These are phyloP conservation scores for Aspergillus indologenus DNA, from an alignment of 495 filamentous ascomycete species.

Conservation along the genomic window DNA sequence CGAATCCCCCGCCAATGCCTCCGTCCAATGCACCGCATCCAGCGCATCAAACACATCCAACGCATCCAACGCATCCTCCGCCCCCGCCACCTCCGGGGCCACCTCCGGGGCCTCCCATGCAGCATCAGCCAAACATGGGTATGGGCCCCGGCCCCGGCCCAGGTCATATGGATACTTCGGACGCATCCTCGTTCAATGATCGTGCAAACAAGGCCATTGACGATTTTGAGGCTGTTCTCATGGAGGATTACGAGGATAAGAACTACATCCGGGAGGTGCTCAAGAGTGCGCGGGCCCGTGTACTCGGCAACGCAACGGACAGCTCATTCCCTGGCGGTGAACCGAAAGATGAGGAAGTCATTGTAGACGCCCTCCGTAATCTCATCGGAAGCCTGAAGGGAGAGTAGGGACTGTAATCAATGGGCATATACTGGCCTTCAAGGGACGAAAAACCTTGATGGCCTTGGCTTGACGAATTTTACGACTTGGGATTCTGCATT, in stretches of 20 bases:
- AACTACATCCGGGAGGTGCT: constrained; percentile 50
- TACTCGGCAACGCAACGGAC: constrained; percentile 38
- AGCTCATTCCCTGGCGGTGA: constrained; percentile 49
- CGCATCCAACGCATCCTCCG: constrained; percentile 13
- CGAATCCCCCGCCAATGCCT: constrained; percentile 23
- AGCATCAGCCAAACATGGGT: constrained; percentile 24
- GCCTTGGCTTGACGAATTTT: constrained; percentile 18
- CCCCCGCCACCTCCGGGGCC: constrained; percentile 24
- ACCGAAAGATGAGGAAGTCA: constrained; percentile 46
- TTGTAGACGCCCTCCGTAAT: constrained; percentile 42
- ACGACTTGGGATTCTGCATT: constrained; percentile 24
- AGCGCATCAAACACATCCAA: constrained; percentile 25
- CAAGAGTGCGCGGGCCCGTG: constrained; percentile 48
- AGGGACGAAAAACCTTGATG: neutral
- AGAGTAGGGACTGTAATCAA: constrained; percentile 20
- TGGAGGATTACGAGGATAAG: constrained; percentile 51
- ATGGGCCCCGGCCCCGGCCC: constrained; percentile 44
- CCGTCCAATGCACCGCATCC: constrained; percentile 28
- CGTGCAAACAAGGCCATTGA: constrained; percentile 50
- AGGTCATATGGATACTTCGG: constrained; percentile 46
- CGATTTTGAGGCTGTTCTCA: constrained; percentile 46
- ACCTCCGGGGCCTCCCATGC: constrained; percentile 24
- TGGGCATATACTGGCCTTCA: neutral
- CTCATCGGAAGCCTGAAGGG: constrained; percentile 43
- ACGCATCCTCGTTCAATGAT: constrained; percentile 44